Evolutionary conservation across 2,329 filamentous ascomycete genomes (phyloP).

Genomic region (Talaromyces marneffei): DNA sequence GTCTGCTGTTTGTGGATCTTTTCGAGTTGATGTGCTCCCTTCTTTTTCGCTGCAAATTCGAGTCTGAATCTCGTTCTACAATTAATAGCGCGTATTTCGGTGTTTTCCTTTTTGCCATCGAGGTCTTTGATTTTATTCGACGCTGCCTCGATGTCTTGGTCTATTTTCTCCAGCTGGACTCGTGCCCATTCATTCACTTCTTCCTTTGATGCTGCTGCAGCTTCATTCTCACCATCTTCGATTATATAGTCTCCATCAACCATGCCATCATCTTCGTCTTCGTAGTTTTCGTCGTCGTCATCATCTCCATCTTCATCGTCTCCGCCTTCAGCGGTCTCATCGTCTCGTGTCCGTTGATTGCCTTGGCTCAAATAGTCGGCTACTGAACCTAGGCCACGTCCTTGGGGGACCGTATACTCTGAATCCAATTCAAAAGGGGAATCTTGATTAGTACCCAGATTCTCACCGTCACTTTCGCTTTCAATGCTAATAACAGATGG

Average conservation of each 20-base stretch:
- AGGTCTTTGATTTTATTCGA: neutral
- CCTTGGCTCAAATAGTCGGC: neutral
- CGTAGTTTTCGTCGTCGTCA: neutral
- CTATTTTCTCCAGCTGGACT: neutral
- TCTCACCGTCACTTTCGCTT: neutral
- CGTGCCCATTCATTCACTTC: neutral
- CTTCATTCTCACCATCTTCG: neutral
- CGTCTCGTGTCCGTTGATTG: neutral
- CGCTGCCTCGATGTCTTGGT: neutral
- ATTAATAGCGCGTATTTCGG: neutral
- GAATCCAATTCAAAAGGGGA: slow-evolving; percentile 17
- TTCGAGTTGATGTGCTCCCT: neutral
- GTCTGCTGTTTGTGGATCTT: neutral
- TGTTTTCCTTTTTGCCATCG: neutral
- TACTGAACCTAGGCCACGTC: neutral
- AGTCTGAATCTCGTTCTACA: neutral
- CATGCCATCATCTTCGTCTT: neutral
- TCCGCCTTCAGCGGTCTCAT: neutral
- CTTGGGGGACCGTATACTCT: neutral
- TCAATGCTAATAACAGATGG: neutral
- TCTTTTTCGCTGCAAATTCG: neutral
- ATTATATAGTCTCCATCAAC: neutral
- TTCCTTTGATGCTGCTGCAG: neutral
- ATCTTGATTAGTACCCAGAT: slow-evolving; percentile 1
- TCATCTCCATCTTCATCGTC: neutral